These are phyloP conservation scores for Hypoxylon sp. DNA, from an alignment of 2,329 filamentous ascomycete species.

Conservation along the genomic window DNA sequence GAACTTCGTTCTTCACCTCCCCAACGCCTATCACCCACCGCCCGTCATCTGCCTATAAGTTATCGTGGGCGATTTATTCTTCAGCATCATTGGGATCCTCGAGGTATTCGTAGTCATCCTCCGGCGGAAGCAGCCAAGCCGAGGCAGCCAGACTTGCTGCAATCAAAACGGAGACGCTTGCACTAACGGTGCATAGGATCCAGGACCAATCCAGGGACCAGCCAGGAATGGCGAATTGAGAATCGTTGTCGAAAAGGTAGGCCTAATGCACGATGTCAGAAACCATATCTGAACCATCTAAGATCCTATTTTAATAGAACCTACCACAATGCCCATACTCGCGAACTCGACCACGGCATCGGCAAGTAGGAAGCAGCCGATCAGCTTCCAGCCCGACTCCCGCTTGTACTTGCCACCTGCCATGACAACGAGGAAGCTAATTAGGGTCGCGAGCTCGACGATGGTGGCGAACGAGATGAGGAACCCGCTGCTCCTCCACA, in stretches of 20 bases:
- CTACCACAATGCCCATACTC: conserved; percentile 86
- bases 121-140: conserved; percentile 78
- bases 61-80: conserved; percentile 15
- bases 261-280: conserved; percentile 64
- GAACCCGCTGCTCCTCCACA: conserved; percentile 92
- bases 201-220: conserved; percentile 86
- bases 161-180: conserved; percentile 64
- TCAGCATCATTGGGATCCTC: conserved; percentile 67
- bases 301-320: conserved; percentile 53
- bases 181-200: conserved; percentile 74
- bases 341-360: conserved; percentile 78
- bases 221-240: conserved; percentile 82
- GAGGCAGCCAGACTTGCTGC: conserved; percentile 74
- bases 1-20: background rate
- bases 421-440: conserved; percentile 83
- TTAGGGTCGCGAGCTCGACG: conserved; percentile 83
- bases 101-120: conserved; percentile 86
- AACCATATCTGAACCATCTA: background rate
- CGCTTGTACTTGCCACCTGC: conserved; percentile 83
- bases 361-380: conserved; percentile 74
- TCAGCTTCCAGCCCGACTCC: conserved; percentile 84
- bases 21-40: background rate
- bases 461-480: conserved; percentile 87
- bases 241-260: conserved; percentile 85
- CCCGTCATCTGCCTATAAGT: background rate